phyloP scores from a whole-genome alignment of 2,329 filamentous ascomycete genomes.

The Xylaria sp. region DNA sequence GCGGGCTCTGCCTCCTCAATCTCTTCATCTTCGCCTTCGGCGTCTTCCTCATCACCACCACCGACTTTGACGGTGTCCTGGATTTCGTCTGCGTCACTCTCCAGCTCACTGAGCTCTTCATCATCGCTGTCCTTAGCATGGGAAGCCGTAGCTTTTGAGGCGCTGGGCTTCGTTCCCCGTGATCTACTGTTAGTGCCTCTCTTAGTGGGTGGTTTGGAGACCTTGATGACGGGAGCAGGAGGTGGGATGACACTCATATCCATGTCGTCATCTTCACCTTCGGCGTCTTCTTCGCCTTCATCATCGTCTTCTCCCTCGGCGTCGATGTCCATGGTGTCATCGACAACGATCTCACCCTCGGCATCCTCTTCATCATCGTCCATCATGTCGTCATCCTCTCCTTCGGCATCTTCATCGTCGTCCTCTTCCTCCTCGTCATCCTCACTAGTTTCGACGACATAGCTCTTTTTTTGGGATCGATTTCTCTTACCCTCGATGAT shows the following conservation, averaged over 20 bases:
- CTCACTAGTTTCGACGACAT: constrained; percentile 66
- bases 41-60: constrained; percentile 55
- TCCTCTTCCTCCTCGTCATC: constrained; percentile 58
- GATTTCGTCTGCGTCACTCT: constrained; percentile 61
- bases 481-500: constrained; percentile 64
- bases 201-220: constrained; percentile 59
- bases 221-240: constrained; percentile 59
- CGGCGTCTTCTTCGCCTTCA: constrained; percentile 59
- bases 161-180: constrained; percentile 50
- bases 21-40: constrained; percentile 58
- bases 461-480: constrained; percentile 68
- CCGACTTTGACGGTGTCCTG: constrained; percentile 59
- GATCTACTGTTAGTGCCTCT: constrained; percentile 45
- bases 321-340: constrained; percentile 56
- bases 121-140: constrained; percentile 59
- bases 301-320: constrained; percentile 58
- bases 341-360: constrained; percentile 51
- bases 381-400: constrained; percentile 53
- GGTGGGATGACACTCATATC: constrained; percentile 51
- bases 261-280: constrained; percentile 65
- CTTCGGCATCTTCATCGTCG: constrained; percentile 53
- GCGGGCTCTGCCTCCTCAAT: constrained; percentile 54
- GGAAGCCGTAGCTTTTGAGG: constrained; percentile 45
- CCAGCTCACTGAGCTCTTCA: constrained; percentile 66
- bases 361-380: constrained; percentile 53